Percentiles rank a stretch among this genome's conserved stretches.
phyloP scores from a whole-genome alignment of 441 rosid species.

The Eruca vesicaria region DNA sequence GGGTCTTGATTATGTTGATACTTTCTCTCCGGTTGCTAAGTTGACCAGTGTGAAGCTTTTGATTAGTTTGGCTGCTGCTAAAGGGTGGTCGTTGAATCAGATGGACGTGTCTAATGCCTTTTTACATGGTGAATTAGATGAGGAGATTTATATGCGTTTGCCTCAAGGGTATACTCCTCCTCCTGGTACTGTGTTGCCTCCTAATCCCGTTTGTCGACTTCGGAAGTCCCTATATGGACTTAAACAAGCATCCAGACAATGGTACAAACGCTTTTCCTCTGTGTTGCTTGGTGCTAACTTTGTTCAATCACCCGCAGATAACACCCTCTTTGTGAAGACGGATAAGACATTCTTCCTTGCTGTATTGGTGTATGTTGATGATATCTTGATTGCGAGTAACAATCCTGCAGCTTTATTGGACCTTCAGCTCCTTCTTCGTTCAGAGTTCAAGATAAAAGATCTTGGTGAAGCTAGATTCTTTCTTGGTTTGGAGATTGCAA shows the following conservation, averaged over 20 bases:
- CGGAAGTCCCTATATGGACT: not conserved
- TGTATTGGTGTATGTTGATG: not conserved
- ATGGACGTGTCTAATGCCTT: not conserved
- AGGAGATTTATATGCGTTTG: not conserved
- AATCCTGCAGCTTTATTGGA: not conserved
- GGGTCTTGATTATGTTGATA: not conserved
- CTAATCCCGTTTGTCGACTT: not conserved
- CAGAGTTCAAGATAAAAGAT: not conserved
- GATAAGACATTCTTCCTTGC: not conserved
- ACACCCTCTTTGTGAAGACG: not conserved
- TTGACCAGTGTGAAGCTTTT: not conserved
- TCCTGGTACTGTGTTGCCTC: not conserved
- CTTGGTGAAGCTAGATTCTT: not conserved
- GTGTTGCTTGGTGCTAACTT: not conserved
- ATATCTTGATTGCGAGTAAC: not conserved
- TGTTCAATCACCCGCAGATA: not conserved
- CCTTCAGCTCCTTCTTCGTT: not conserved
- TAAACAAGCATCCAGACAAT: not conserved
- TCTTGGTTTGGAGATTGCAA: not conserved
- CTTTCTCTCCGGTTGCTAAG: not conserved
- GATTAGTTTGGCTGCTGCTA: not conserved
- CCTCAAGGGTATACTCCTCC: not conserved
- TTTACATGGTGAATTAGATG: not conserved
- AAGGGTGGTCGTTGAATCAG: not conserved
- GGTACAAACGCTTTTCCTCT: not conserved